Percentiles rank a stretch among this genome's conserved stretches.
phyloP scores from a whole-genome alignment of 352 stramenopile species.

The Blastocystis sp. region DNA sequence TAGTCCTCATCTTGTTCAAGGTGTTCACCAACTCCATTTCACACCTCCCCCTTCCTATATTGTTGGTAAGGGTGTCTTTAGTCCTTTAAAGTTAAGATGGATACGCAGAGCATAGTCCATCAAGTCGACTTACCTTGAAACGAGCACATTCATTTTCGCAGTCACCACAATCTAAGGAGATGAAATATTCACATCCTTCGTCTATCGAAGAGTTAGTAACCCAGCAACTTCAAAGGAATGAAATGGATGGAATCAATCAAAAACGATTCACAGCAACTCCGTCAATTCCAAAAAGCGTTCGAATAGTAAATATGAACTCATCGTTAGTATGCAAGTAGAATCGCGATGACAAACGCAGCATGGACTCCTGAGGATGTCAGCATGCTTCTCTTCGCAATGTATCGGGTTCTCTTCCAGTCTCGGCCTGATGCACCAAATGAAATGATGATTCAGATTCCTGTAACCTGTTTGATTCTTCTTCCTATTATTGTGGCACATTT shows the following conservation, averaged over 20 bases:
- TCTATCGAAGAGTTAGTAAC: conserved; percentile 59
- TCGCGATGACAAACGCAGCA: neutral
- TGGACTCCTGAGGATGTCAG: conserved; percentile 9
- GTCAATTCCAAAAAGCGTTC: neutral
- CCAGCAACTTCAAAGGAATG: conserved; percentile 53
- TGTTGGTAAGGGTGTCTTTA: neutral
- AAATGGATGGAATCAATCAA: conserved; percentile 49
- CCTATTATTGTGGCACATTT: conserved; percentile 9
- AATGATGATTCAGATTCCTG: conserved; percentile 60
- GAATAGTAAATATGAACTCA: neutral
- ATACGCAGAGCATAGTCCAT: neutral
- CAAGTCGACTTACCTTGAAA: neutral
- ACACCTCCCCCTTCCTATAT: neutral
- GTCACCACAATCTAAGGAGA: neutral
- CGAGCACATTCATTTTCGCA: neutral
- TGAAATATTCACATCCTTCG: neutral
- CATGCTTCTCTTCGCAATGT: conserved; percentile 53
- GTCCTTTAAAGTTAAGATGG: neutral
- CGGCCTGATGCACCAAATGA: conserved; percentile 59
- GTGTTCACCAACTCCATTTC: neutral
- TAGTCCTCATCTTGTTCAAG: neutral
- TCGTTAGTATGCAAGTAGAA: conserved; percentile 2
- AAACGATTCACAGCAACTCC: neutral
- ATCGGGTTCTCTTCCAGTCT: conserved; percentile 45
- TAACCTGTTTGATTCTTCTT: neutral